Evolutionary conservation across 352 stramenopile species (phyloP), one percentile per base, ranked within the genome.

Genomic region (Detonula confervacea): DNA sequence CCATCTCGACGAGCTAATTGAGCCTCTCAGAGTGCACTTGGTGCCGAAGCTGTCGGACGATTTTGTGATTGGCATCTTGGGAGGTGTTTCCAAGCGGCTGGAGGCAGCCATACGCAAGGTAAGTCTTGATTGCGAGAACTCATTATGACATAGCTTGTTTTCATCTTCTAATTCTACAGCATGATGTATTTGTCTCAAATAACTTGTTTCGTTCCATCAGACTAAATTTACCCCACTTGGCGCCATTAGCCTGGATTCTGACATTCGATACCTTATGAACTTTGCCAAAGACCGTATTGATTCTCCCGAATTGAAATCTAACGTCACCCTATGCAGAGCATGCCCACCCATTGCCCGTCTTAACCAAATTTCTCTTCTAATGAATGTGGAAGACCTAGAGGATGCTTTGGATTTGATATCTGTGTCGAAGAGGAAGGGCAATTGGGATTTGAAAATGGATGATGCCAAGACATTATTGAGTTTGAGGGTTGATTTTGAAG

Each of bases 381-480:
- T 93, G 59, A 91, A 91, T 77, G 86, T 92, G 0, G 88, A 93
- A 27, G 88, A 93, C 71, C 61, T 93, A 22, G 88, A 93, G 22
- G 88, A 93, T 74, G 84, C 89, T 2, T 44, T 93, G 12, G 88
- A 93, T 84, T 81, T 93, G 24, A 89, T 93, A 54, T 83, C 75
- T n/a, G 82, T 84, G 18, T 90, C 77, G 5, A 92, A 92, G 63
- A 65, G 86, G 25, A 93, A 93, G 56, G 82, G 80, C 54, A 82
- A 81, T 24, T 93, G 88, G 88, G 88, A 93, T 84, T 78, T 92
- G 52, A 91, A 87, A 65, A 60, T 91, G 64, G 84, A 93, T 25
- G 88, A 93, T 68, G 77, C 80, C 22, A 91, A 91, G 51, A 51
- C 75, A 18, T 84, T 88, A 35, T 62, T 93, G 8, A 79, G 47